These are phyloP conservation scores for Labyrinthula sp. DNA, from an alignment of 352 stramenopile genomes.

Conservation along the genomic window DNA sequence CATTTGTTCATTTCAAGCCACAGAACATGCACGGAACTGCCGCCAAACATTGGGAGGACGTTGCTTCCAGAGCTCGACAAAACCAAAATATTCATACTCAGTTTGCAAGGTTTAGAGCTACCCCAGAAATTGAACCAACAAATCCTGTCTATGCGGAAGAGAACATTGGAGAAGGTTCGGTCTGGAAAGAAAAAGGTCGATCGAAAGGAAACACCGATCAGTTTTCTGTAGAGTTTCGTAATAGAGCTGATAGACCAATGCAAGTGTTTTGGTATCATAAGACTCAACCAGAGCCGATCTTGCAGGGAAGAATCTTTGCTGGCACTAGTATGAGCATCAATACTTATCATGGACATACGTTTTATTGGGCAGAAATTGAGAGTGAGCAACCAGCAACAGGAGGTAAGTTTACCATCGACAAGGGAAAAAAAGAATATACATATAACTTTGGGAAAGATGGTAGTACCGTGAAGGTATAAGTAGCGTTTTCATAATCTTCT, in stretches of 20 bases:
- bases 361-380: constrained; percentile 11
- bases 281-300: constrained; percentile 1
- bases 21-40: constrained; percentile 17
- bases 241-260: constrained; percentile 3
- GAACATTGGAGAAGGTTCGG: constrained; percentile 5
- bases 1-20: constrained; percentile 28
- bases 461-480: too few species aligned
- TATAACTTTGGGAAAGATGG: too few species aligned
- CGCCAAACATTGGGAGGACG: constrained; percentile 15
- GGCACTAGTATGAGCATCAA: constrained; percentile 10
- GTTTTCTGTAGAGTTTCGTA: constrained; percentile 9
- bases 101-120: constrained; percentile 1
- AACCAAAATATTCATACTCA: constrained; percentile 11
- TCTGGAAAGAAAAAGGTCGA: constrained; percentile 4
- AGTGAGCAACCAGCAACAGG: background rate
- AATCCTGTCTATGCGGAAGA: background rate
- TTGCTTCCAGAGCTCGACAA: constrained; percentile 5
- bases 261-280: constrained; percentile 17
- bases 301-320: constrained; percentile 8
- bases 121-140: constrained; percentile 5
- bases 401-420: constrained; percentile 11
- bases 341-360: constrained; percentile 16
- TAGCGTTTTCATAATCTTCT: too few species aligned
- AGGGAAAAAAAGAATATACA: constrained; percentile 17
- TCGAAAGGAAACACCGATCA: constrained; percentile 4